Percentiles rank a stretch among this genome's conserved stretches.
phyloP scores from a whole-genome alignment of 345 rosid species.

The Anastatica hierochuntica region DNA sequence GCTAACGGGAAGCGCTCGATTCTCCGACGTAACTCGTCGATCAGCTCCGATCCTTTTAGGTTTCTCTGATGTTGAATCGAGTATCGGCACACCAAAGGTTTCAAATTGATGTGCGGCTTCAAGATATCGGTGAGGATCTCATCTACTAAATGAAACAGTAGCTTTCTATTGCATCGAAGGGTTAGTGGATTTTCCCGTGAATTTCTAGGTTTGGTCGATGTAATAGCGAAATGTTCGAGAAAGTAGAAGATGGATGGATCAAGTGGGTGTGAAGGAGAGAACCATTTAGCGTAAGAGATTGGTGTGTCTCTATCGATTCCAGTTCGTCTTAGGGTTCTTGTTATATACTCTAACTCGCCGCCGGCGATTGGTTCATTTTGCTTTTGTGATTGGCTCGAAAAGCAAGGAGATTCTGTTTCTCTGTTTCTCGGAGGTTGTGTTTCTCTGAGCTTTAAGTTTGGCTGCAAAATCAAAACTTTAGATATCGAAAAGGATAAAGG shows the following conservation, averaged over 20 bases:
- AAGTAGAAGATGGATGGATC: constrained; percentile 54
- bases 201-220: constrained; percentile 6
- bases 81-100: constrained; percentile 31
- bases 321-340: constrained; percentile 36
- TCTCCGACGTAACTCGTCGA: constrained; percentile 22
- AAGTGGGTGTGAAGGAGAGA: constrained; percentile 53
- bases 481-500: too few species aligned
- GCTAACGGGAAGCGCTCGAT: constrained; percentile 36
- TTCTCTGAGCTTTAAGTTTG: constrained; percentile 23
- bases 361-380: constrained; percentile 23
- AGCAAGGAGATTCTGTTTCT: too few species aligned
- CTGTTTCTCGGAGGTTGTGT: constrained; percentile 32
- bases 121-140: constrained; percentile 48
- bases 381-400: too few species aligned
- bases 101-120: constrained; percentile 37
- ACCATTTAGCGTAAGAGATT: constrained; percentile 36
- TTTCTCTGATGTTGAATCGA: background rate
- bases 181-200: constrained; percentile 14
- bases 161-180: constrained; percentile 47
- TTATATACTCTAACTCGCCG: constrained; percentile 45
- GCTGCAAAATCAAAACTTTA: background rate
- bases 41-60: constrained; percentile 28
- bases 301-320: constrained; percentile 40
- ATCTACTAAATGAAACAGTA: constrained; percentile 50
- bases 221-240: constrained; percentile 34